A percentile compares a stretch with the other conserved stretches of the same genome.
Evolutionary conservation across 192 early-diverging fungal species (phyloP).

Genomic region (Pilobolus umbonatus): DNA sequence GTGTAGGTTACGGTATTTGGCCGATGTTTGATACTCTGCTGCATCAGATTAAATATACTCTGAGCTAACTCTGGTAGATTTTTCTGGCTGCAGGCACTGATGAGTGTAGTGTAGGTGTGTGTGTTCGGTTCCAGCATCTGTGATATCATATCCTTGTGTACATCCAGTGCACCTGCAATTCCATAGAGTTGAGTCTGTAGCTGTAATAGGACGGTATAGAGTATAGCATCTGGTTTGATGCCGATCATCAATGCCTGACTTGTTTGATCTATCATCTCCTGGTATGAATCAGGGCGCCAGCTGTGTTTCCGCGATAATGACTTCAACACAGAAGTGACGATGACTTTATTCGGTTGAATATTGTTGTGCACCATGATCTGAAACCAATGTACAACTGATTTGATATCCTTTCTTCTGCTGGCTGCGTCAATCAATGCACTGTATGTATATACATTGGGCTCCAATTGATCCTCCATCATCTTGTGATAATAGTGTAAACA

Average conservation of each 20-base stretch:
- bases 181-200: conserved; percentile 18
- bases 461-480: conserved; percentile 15
- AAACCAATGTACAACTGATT: conserved; percentile 30
- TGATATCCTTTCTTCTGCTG: conserved; percentile 9
- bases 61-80: conserved; percentile 25
- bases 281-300: neutral
- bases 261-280: conserved; percentile 9
- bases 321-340: conserved; percentile 19
- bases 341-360: conserved; percentile 22
- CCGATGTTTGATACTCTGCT: conserved; percentile 1
- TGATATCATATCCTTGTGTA: conserved; percentile 28
- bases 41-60: conserved; percentile 34
- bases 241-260: conserved; percentile 22
- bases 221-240: conserved; percentile 26
- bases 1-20: conserved; percentile 36
- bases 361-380: conserved; percentile 18
- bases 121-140: conserved; percentile 22
- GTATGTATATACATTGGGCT: conserved; percentile 33
- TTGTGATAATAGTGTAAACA: conserved; percentile 18
- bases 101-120: conserved; percentile 33
- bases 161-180: conserved; percentile 6
- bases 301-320: conserved; percentile 12
- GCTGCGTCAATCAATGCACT: conserved; percentile 27
- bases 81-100: conserved; percentile 23
- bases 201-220: conserved; percentile 33